Evolutionary conservation across 495 filamentous ascomycete species (phyloP).

Genomic region (Lophiotrema nucula): DNA sequence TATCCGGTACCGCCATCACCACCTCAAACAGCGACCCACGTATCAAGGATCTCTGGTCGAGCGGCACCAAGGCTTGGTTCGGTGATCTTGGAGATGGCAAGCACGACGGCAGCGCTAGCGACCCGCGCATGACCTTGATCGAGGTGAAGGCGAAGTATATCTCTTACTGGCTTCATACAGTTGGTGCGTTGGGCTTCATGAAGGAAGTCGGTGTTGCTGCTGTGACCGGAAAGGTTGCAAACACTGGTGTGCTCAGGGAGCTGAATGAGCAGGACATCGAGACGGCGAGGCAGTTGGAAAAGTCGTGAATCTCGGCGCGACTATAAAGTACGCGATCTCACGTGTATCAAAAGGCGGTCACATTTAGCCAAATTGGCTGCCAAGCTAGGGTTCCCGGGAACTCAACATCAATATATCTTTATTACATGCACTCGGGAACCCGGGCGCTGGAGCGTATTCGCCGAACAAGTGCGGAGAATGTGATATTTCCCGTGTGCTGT

Average conservation of each 20-base stretch:
- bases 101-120: constrained; percentile 42
- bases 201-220: constrained; percentile 36
- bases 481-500: no score
- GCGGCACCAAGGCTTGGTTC: constrained; percentile 44
- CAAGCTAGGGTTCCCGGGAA: no score
- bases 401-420: no score
- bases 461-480: no score
- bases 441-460: no score
- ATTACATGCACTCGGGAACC: no score
- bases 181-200: constrained; percentile 32
- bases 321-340: no score
- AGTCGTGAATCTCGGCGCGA: no score
- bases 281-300: constrained; percentile 24
- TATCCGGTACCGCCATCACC: constrained; percentile 39
- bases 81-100: constrained; percentile 48
- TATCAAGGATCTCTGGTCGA: constrained; percentile 45
- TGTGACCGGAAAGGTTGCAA: constrained; percentile 36
- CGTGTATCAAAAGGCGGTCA: no score
- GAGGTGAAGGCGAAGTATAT: constrained; percentile 42
- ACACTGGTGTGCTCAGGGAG: constrained; percentile 36
- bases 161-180: constrained; percentile 36
- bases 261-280: constrained; percentile 37
- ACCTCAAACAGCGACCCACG: constrained; percentile 41
- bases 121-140: constrained; percentile 45
- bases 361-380: no score